Conservation (phyloP, 495 filamentous ascomycete genomes). For the Cryomyces minteri region DNA sequence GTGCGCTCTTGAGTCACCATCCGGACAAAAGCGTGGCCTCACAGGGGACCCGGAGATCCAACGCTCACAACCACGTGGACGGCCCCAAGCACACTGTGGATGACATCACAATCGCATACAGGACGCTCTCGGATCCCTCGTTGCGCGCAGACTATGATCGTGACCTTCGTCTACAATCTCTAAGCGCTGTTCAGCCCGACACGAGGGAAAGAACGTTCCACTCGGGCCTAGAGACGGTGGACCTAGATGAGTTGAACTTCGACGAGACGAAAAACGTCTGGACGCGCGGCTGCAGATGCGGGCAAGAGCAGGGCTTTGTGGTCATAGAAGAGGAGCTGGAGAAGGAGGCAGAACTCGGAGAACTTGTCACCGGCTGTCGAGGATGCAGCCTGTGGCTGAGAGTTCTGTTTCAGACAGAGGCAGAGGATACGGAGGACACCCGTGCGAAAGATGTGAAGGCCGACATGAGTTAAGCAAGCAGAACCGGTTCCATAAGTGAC, state of each 20-base stretch:
- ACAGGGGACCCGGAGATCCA: slow-evolving; percentile 1
- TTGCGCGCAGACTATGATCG: slow-evolving; percentile 50
- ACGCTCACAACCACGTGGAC: slow-evolving; percentile 2
- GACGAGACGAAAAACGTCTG: slow-evolving; percentile 30
- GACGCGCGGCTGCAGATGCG: slow-evolving; percentile 63
- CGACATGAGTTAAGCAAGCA: too few species aligned
- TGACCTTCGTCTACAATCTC: slow-evolving; percentile 23
- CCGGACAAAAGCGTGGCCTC: slow-evolving; percentile 45
- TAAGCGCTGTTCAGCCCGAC: background rate
- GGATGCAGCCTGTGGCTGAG: slow-evolving; percentile 73
- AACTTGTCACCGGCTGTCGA: slow-evolving; percentile 57
- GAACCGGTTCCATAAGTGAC: too few species aligned
- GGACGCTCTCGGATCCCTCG: slow-evolving; percentile 39
- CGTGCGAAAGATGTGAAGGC: too few species aligned
- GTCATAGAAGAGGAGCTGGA: slow-evolving; percentile 56
- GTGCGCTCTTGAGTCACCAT: slow-evolving; percentile 59
- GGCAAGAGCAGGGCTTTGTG: slow-evolving; percentile 52
- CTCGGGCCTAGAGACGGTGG: slow-evolving; percentile 52
- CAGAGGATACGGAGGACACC: too few species aligned
- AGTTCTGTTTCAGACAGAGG: slow-evolving; percentile 43
- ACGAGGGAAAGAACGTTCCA: background rate
- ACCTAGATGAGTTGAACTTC: slow-evolving; percentile 57
- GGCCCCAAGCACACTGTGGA: slow-evolving; percentile 37
- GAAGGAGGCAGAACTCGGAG: slow-evolving; percentile 38
- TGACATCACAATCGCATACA: slow-evolving; percentile 61